A percentile compares a stretch with the other conserved stretches of the same genome.
Conservation (phyloP, 2,329 filamentous ascomycete species). For the Sarocladiaceae sp. region DNA sequence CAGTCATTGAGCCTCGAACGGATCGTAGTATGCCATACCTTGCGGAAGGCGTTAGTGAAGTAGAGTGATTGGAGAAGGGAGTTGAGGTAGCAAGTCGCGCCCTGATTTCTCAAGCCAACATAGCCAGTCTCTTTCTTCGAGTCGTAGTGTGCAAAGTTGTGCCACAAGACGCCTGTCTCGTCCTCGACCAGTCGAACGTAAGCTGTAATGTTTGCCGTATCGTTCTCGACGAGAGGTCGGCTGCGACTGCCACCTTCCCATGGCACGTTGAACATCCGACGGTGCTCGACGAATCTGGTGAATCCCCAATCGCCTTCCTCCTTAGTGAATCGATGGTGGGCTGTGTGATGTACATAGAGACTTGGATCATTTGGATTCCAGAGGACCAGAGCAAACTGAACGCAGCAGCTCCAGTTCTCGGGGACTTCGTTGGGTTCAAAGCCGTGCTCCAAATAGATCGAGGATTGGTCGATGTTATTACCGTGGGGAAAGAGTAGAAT, state of each 20-base stretch:
- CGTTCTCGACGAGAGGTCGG: conserved; percentile 73
- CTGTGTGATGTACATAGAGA: conserved; percentile 73
- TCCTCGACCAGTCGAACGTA: conserved; percentile 81
- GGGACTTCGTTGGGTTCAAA: conserved; percentile 72
- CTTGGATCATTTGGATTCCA: conserved; percentile 94
- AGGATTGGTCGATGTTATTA: conserved; percentile 90
- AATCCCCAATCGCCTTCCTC: conserved; percentile 99
- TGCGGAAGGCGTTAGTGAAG: conserved; percentile 89
- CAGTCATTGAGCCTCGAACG: conserved; percentile 13
- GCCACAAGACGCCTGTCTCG: conserved; percentile 84
- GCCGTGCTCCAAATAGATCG: conserved; percentile 94
- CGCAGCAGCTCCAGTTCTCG: conserved; percentile 93
- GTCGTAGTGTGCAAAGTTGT: conserved; percentile 91
- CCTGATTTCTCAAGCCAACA: conserved; percentile 94
- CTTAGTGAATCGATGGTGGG: conserved; percentile 93
- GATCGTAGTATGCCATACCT: conserved; percentile 46
- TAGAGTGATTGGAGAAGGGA: conserved; percentile 80
- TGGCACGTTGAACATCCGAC: conserved; percentile 73
- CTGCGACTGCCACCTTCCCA: conserved; percentile 60
- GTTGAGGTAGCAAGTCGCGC: conserved; percentile 86
- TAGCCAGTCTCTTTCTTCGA: conserved; percentile 99
- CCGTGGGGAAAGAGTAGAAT: conserved; percentile 93
- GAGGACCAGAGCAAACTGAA: conserved; percentile 89
- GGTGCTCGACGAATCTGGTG: conserved; percentile 88
- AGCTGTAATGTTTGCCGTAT: conserved; percentile 74